phyloP scores from a whole-genome alignment of 495 filamentous ascomycete genomes.

The Talaromyces thailandensis region DNA sequence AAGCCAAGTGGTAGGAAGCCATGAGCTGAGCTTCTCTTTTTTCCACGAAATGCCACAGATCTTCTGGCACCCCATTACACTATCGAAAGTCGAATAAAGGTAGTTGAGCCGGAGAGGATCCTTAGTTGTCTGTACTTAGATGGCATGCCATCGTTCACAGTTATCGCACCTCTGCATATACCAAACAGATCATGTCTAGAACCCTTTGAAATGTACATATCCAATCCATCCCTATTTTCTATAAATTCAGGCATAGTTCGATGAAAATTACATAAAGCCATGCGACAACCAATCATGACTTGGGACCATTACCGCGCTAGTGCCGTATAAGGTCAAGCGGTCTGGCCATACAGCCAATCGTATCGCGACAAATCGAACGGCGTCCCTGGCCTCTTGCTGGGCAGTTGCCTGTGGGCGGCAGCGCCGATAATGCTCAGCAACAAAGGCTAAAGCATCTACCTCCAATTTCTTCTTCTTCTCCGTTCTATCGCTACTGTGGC shows the following conservation, averaged over 20 bases:
- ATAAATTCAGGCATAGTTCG: background rate
- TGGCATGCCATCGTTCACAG: background rate
- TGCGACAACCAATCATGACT: background rate
- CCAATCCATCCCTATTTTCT: background rate
- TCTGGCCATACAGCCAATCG: background rate
- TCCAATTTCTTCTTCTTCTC: slow-evolving; percentile 1
- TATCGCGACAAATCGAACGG: background rate
- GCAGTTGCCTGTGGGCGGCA: background rate
- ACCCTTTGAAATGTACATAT: background rate
- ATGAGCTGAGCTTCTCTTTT: background rate
- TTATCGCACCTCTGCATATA: background rate
- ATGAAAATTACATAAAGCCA: background rate
- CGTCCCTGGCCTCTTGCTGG: background rate
- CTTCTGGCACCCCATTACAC: background rate
- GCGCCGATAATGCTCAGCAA: background rate
- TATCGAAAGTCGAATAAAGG: background rate
- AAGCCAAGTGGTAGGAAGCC: slow-evolving; percentile 54
- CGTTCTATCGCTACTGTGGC: slow-evolving; percentile 32
- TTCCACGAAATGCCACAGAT: background rate
- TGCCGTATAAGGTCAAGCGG: background rate
- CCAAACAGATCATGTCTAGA: background rate
- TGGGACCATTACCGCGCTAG: background rate
- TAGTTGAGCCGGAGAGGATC: background rate
- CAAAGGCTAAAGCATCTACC: background rate
- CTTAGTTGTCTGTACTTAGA: background rate